Conservation (phyloP, 2,329 filamentous ascomycete genomes). For the Pseudogymnoascus sp. region DNA sequence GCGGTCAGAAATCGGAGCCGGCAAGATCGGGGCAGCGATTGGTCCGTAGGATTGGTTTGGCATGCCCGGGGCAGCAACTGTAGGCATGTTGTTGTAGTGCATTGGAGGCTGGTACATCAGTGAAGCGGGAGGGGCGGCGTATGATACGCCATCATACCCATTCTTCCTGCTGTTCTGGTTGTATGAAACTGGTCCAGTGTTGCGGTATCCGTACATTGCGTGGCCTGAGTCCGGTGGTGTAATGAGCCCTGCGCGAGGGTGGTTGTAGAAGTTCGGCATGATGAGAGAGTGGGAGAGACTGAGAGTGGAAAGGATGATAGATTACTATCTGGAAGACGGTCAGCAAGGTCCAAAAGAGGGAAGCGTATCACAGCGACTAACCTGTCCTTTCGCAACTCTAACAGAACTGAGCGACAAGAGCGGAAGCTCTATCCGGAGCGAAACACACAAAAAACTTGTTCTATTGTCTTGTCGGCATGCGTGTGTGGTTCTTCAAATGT, state of each 20-base stretch:
- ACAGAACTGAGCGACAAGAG: slow-evolving; percentile 16
- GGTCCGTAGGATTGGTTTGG: slow-evolving; percentile 37
- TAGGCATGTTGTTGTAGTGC: slow-evolving; percentile 30
- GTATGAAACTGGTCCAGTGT: slow-evolving; percentile 29
- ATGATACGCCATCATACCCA: slow-evolving; percentile 31
- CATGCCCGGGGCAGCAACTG: slow-evolving; percentile 23
- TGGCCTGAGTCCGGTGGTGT: slow-evolving; percentile 33
- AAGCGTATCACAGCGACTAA: background rate
- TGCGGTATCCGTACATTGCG: slow-evolving; percentile 36
- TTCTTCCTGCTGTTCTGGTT: slow-evolving; percentile 14
- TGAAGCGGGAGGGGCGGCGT: slow-evolving; percentile 31
- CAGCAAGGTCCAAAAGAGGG: background rate
- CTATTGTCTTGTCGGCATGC: slow-evolving; percentile 14
- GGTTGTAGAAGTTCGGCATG: slow-evolving; percentile 46
- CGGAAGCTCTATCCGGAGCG: slow-evolving; percentile 14
- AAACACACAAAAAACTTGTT: slow-evolving; percentile 10
- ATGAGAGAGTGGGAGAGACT: slow-evolving; percentile 24
- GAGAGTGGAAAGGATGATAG: slow-evolving; percentile 14
- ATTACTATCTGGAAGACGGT: background rate
- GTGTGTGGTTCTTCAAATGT: background rate
- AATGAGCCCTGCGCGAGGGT: slow-evolving; percentile 36
- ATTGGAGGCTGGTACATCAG: slow-evolving; percentile 17
- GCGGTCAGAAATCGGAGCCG: slow-evolving; percentile 31
- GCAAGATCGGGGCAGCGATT: slow-evolving; percentile 37
- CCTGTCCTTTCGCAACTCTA: slow-evolving; percentile 15